These are phyloP conservation scores for Rhodomyrtus psidioides DNA, from an alignment of 441 rosid genomes.

Conservation along the genomic window DNA sequence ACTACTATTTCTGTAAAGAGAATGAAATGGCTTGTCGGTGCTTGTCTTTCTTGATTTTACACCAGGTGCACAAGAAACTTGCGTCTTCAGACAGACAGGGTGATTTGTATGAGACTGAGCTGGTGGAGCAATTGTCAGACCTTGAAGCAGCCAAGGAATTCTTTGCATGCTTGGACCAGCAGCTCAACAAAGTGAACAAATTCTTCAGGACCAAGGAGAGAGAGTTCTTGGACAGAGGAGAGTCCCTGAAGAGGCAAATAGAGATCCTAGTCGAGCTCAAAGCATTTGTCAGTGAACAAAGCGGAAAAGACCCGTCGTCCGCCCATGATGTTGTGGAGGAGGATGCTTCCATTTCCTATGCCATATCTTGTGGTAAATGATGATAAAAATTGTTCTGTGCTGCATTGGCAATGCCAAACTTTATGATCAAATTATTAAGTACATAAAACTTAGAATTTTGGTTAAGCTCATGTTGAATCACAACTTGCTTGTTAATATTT, in stretches of 20 bases:
- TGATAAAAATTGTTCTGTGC: not conserved
- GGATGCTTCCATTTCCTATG: conserved; percentile 67
- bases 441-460: not conserved
- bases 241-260: conserved; percentile 72
- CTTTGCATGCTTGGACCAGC: conserved; percentile 67
- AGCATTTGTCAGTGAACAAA: conserved; percentile 40
- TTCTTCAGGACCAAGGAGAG: conserved; percentile 76
- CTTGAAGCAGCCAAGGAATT: conserved; percentile 69
- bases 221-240: conserved; percentile 92
- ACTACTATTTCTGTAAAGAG: not conserved
- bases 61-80: conserved; percentile 77
- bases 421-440: not conserved
- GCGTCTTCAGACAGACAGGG: conserved; percentile 61
- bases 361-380: conserved; percentile 59
- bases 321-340: conserved; percentile 45
- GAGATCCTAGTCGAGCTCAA: conserved; percentile 73
- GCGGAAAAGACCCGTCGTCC: conserved; percentile 32
- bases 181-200: conserved; percentile 90
- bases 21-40: not conserved
- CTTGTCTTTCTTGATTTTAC: not conserved
- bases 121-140: conserved; percentile 73
- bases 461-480: not conserved
- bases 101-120: conserved; percentile 80
- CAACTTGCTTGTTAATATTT: not conserved
- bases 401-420: not conserved